Percentiles rank a stretch among this genome's conserved stretches.
phyloP scores from a whole-genome alignment of 805 yeast genomes.

The Wickerhamomyces pijperi region DNA sequence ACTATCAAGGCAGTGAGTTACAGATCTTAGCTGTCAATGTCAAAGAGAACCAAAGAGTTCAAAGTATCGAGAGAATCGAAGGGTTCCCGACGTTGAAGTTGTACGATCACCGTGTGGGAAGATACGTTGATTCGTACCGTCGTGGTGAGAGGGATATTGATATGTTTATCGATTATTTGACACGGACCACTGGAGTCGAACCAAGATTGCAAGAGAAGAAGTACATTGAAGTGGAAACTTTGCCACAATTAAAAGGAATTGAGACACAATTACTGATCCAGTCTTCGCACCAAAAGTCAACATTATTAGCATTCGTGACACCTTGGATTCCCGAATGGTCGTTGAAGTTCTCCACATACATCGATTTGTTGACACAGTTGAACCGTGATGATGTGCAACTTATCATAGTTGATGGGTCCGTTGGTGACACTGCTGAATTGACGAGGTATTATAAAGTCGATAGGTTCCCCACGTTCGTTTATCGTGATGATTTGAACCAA shows the following conservation, averaged over 20 bases:
- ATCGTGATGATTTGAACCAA: constrained; percentile 12
- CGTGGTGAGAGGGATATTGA: constrained; percentile 1
- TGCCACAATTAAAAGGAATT: constrained; percentile 9
- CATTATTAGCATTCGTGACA: constrained; percentile 22
- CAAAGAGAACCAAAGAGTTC: constrained; percentile 22
- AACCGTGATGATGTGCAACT: constrained; percentile 17
- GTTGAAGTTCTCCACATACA: constrained; percentile 10
- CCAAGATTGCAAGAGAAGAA: constrained; percentile 21
- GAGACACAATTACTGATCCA: constrained; percentile 4
- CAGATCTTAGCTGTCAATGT: constrained; percentile 27
- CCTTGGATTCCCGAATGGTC: constrained; percentile 27
- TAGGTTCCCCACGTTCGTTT: constrained; percentile 22
- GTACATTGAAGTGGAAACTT: constrained; percentile 4
- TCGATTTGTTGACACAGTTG: constrained; percentile 22
- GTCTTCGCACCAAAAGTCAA: constrained; percentile 11
- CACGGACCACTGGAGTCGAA: constrained; percentile 21
- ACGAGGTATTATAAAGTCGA: constrained; percentile 18
- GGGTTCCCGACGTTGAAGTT: constrained; percentile 41
- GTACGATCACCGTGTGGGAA: constrained; percentile 18
- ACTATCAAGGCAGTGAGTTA: constrained; percentile 24
- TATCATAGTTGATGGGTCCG: constrained; percentile 23
- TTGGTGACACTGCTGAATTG: constrained; percentile 17
- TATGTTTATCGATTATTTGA: background rate
- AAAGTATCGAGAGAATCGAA: constrained; percentile 26
- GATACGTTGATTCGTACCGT: constrained; percentile 6